Conservation (phyloP, 352 stramenopile species). For the Phytophthora sansomeana region DNA sequence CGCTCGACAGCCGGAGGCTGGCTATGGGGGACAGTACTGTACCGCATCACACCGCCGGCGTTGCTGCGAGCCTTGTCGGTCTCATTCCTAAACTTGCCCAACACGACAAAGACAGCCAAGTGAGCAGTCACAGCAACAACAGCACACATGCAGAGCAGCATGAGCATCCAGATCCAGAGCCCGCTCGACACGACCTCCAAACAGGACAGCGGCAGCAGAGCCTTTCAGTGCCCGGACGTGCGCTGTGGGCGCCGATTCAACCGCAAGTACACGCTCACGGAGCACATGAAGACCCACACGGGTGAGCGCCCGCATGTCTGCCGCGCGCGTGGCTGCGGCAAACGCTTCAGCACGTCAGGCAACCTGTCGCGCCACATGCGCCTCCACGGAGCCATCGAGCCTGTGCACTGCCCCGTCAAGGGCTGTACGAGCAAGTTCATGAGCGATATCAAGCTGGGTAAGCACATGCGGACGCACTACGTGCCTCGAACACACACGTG, state of each 20-base stretch:
- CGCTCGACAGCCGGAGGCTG: slow-evolving; percentile 14
- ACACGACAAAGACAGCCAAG: slow-evolving; percentile 23
- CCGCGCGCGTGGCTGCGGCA: slow-evolving; percentile 44
- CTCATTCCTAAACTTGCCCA: slow-evolving; percentile 36
- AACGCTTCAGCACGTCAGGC: slow-evolving; percentile 61
- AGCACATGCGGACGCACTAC: slow-evolving; percentile 57
- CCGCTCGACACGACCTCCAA: slow-evolving; percentile 10
- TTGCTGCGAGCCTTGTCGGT: slow-evolving; percentile 19
- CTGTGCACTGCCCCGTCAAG: slow-evolving; percentile 36
- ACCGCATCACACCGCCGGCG: slow-evolving; percentile 10
- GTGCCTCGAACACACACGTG: slow-evolving; percentile 48
- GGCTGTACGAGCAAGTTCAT: slow-evolving; percentile 42
- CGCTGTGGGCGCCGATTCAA: slow-evolving; percentile 63
- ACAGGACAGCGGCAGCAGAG: slow-evolving; percentile 35
- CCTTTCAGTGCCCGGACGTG: slow-evolving; percentile 52
- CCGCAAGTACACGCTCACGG: slow-evolving; percentile 74
- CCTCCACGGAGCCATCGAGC: slow-evolving; percentile 52
- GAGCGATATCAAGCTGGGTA: slow-evolving; percentile 50
- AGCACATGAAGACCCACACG: slow-evolving; percentile 84
- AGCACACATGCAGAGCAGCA: slow-evolving; percentile 25
- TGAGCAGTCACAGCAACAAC: slow-evolving; percentile 3
- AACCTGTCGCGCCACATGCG: slow-evolving; percentile 60
- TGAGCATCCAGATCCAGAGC: slow-evolving; percentile 20
- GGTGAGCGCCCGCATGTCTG: slow-evolving; percentile 57
- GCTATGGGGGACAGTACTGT: slow-evolving; percentile 18